Evolutionary conservation across 1,139 yeast species (phyloP), one percentile per base, ranked within the genome.

Genomic region (Candida gigantensis): DNA sequence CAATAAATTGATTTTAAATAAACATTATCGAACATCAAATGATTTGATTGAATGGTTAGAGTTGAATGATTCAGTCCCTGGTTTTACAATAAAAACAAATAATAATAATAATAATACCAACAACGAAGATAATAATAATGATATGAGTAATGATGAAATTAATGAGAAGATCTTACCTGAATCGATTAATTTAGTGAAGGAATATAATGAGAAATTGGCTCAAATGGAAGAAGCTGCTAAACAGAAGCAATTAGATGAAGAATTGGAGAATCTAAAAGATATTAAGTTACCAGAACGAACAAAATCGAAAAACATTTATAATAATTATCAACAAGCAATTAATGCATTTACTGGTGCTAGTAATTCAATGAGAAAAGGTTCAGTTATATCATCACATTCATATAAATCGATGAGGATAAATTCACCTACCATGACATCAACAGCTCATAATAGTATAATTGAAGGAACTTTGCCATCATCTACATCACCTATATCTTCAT

Each of bases 21-120:
- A 57, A 34, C 49, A 52, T 24, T 60, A 51, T 42, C 67, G 60
- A 38, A 51, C 53, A 2, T 53, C 58, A 3, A 47, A 50, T 4
- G 52, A 55, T 4, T 50, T 68, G 30, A 44, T 55, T 16, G 55
- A 56, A 32, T 70, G 74, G 75, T 48, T 70, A 20, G 61, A 58
- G 25, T 36, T 52, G 12, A 47, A 53, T 11, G 46, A 44, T 13
- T n/a, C n/a, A n/a, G 47, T 55, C 24, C 60, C 60, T 2, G 65
- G 64, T 1, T 52, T 58, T 39, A 17, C 24, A 3, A 12, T 36
- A 8, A 14, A 24, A 9, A 9, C 4, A 4, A 9, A 4, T 20
- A 6, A 20, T 20, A 20, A 20, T 20, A 6, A 20, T 4, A n/a
- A n/a, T n/a, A n/a, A n/a, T n/a, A n/a, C n/a, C n/a, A n/a, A 23